These are phyloP conservation scores for Polytolypa hystricis DNA, from an alignment of 2,329 filamentous ascomycete species.

Conservation along the genomic window DNA sequence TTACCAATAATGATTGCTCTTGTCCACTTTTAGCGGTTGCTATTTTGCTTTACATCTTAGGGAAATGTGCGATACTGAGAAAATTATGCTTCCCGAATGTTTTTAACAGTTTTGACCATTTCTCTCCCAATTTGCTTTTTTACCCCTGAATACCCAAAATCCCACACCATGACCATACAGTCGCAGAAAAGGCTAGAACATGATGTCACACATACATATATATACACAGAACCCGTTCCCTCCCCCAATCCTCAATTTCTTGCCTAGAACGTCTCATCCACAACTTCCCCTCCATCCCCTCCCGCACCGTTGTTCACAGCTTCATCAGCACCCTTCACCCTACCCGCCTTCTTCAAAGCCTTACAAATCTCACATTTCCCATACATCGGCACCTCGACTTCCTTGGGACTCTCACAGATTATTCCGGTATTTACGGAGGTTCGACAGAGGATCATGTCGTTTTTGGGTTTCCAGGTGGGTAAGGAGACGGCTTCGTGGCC, in stretches of 20 bases:
- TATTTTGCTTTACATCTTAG: conserved; percentile 5
- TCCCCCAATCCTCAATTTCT: too few species aligned
- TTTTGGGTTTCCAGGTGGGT: too few species aligned
- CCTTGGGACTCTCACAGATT: neutral
- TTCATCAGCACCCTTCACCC: neutral
- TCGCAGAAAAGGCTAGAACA: too few species aligned
- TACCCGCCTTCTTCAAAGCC: neutral
- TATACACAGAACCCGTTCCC: too few species aligned
- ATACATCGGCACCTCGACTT: neutral
- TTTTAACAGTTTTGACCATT: neutral
- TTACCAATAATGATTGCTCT: conserved; percentile 28
- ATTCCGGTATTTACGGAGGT: too few species aligned
- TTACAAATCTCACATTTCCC: neutral
- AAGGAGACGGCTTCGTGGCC: too few species aligned
- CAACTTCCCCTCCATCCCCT: neutral
- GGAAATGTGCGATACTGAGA: neutral
- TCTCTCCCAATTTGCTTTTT: neutral
- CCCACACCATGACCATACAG: too few species aligned
- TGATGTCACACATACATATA: too few species aligned
- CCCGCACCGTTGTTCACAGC: neutral
- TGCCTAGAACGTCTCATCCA: neutral
- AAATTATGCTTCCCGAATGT: neutral
- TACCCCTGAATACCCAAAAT: neutral
- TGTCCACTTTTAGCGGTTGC: conserved; percentile 1
- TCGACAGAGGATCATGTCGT: too few species aligned